phyloP scores from a whole-genome alignment of 192 early-diverging fungal genomes.

The Rhizophagus clarus region DNA sequence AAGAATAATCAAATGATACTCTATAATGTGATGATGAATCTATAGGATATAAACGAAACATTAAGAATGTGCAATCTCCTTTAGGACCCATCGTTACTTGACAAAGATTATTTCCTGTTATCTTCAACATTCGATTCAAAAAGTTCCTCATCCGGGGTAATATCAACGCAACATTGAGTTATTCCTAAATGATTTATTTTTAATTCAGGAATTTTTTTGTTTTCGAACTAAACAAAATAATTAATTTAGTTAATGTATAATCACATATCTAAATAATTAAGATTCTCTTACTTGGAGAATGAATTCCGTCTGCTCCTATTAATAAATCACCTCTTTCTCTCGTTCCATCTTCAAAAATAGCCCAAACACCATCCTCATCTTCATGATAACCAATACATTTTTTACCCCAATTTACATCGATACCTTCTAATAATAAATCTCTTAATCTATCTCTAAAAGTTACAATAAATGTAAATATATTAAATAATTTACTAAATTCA shows the following conservation, averaged over 20 bases:
- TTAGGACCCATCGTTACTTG: background rate
- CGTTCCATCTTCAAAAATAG: conserved; percentile 17
- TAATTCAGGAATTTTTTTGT: conserved; percentile 8
- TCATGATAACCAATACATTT: conserved; percentile 13
- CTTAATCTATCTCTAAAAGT: conserved; percentile 12
- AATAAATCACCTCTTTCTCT: conserved; percentile 9
- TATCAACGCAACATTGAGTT: background rate
- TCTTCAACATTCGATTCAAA: background rate
- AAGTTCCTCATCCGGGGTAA: background rate
- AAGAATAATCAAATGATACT: background rate
- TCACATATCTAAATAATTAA: too few species aligned
- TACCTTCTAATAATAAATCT: conserved; percentile 8
- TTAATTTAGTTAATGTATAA: background rate
- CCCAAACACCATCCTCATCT: conserved; percentile 8
- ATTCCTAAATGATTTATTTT: background rate
- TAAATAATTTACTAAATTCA: background rate
- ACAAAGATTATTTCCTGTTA: background rate
- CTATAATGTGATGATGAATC: background rate
- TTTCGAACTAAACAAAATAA: conserved; percentile 4
- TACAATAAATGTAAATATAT: background rate
- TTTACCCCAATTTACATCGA: conserved; percentile 19
- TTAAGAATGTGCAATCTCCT: background rate
- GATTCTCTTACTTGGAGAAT: conserved; percentile 10
- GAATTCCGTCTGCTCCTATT: conserved; percentile 12
- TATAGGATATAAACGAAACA: background rate